These are phyloP conservation scores for Adansonia digitata DNA, from an alignment of 345 rosid species.

Conservation along the genomic window DNA sequence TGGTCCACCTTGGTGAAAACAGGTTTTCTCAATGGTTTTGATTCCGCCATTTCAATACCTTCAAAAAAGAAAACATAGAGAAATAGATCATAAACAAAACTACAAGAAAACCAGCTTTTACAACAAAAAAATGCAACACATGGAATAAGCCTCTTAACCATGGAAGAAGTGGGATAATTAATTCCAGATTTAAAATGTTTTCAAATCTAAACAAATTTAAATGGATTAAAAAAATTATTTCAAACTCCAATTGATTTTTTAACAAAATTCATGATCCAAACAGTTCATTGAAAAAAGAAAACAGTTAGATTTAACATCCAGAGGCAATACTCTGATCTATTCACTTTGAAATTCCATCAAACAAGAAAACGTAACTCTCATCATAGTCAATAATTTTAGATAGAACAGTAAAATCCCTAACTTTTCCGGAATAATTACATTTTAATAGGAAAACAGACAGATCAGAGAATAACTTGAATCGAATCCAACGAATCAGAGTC, in stretches of 20 bases:
- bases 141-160: not conserved
- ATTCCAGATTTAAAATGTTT: not conserved
- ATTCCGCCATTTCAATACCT: conserved; percentile 62
- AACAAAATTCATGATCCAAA: not conserved
- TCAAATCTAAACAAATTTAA: not conserved
- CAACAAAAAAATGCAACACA: not conserved
- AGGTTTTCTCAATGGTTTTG: conserved; percentile 70
- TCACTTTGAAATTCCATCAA: not conserved
- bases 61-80: not conserved
- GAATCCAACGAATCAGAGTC: not conserved
- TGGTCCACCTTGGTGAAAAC: conserved; percentile 76
- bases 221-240: not conserved
- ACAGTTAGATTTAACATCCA: no score
- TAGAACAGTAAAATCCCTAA: not conserved
- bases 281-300: no score
- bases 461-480: not conserved
- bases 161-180: not conserved
- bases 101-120: conserved; percentile 11
- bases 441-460: not conserved
- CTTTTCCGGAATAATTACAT: not conserved
- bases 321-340: not conserved
- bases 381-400: not conserved
- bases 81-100: not conserved
- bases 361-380: not conserved
- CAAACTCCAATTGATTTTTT: not conserved